These are phyloP conservation scores for Pythium dissimile DNA, from an alignment of 352 stramenopile species.

Conservation along the genomic window DNA sequence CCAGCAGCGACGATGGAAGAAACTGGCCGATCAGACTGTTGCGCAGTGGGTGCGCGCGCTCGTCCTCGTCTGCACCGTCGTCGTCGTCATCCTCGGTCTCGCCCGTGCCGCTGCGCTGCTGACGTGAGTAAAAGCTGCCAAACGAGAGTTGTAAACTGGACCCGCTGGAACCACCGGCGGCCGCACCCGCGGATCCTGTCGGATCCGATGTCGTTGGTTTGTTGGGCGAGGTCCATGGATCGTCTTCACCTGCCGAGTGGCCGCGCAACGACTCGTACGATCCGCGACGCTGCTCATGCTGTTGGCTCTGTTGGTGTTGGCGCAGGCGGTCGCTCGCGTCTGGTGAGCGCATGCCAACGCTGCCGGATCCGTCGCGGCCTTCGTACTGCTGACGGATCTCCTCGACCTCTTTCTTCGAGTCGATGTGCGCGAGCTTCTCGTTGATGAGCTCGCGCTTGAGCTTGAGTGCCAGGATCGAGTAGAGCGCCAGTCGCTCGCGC, in stretches of 20 bases:
- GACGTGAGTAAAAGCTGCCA: slow-evolving; percentile 61
- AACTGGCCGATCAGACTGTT: slow-evolving; percentile 80
- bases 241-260: slow-evolving; percentile 18
- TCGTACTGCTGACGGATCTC: slow-evolving; percentile 39
- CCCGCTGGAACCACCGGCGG: background rate
- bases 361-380: slow-evolving; percentile 11
- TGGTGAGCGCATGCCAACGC: slow-evolving; percentile 24
- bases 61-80: slow-evolving; percentile 43
- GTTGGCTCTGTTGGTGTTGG: background rate
- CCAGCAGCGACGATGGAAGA: slow-evolving; percentile 67
- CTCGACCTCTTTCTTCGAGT: slow-evolving; percentile 61
- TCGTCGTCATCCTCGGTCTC: slow-evolving; percentile 22
- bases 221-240: slow-evolving; percentile 27
- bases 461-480: slow-evolving; percentile 50
- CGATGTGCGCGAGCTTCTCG: slow-evolving; percentile 69
- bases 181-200: background rate
- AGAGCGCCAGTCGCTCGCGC: slow-evolving; percentile 50
- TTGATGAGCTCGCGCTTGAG: slow-evolving; percentile 75
- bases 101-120: background rate
- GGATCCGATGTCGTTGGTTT: slow-evolving; percentile 8
- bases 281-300: slow-evolving; percentile 11
- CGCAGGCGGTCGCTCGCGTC: slow-evolving; percentile 3
- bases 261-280: slow-evolving; percentile 17
- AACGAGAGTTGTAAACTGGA: slow-evolving; percentile 33
- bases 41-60: slow-evolving; percentile 55